These are phyloP conservation scores for Dinochytrium kinnereticum DNA, from an alignment of 371 early-diverging fungal genomes.

Conservation along the genomic window DNA sequence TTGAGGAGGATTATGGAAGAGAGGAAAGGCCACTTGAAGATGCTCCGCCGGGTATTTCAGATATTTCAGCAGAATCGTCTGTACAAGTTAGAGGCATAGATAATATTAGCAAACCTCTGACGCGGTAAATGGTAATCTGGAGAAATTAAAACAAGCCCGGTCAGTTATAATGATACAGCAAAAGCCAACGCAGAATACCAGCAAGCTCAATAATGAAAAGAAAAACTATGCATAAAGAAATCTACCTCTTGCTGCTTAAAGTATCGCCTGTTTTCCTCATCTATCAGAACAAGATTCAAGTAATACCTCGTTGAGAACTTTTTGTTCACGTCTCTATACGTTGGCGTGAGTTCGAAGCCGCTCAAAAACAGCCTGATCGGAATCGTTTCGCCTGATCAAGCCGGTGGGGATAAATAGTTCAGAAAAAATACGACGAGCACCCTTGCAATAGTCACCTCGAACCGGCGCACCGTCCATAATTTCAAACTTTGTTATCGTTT, in stretches of 20 bases:
- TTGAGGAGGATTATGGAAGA: slow-evolving; percentile 19
- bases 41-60: slow-evolving; percentile 49
- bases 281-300: slow-evolving; percentile 94
- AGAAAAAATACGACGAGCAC: neutral
- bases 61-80: slow-evolving; percentile 44
- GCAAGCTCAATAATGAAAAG: neutral
- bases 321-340: slow-evolving; percentile 89
- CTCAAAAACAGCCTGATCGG: slow-evolving; percentile 96
- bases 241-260: slow-evolving; percentile 90
- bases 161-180: neutral
- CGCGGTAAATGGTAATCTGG: slow-evolving; percentile 36
- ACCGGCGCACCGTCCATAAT: slow-evolving; percentile 99
- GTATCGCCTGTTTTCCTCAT: slow-evolving; percentile 97
- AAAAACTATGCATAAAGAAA: neutral
- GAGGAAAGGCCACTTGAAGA: slow-evolving; percentile 41
- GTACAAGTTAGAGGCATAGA: neutral
- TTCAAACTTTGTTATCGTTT: slow-evolving; percentile 97
- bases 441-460: slow-evolving; percentile 58
- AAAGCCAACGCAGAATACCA: neutral
- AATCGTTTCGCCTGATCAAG: slow-evolving; percentile 84
- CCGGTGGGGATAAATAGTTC: neutral
- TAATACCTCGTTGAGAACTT: slow-evolving; percentile 97
- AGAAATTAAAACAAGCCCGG: neutral
- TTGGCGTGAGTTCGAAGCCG: slow-evolving; percentile 95
- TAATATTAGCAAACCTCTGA: slow-evolving; percentile 17